These are phyloP conservation scores for Glycine tomentella DNA, from an alignment of 306 rosid species.

Conservation along the genomic window DNA sequence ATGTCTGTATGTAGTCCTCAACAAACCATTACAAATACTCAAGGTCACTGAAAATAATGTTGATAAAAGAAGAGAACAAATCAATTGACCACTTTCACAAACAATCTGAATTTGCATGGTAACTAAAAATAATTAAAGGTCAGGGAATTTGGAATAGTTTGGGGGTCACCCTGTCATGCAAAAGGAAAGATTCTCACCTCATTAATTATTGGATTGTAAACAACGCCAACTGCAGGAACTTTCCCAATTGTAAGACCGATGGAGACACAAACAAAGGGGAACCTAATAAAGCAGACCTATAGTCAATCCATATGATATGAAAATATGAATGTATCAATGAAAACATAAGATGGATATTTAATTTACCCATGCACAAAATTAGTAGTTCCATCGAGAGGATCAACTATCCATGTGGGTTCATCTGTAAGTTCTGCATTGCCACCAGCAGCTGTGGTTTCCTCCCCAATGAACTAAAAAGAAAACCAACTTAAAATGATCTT, in stretches of 20 bases:
- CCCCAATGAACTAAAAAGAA: conserved; percentile 78
- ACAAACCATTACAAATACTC: conserved; percentile 17
- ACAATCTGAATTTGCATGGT: conserved; percentile 1
- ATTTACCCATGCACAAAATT: conserved; percentile 92
- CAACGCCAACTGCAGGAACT: conserved; percentile 85
- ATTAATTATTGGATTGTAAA: conserved; percentile 81
- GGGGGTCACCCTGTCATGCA: background rate
- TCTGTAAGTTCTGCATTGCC: conserved; percentile 75
- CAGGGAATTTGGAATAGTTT: background rate
- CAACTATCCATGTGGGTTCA: conserved; percentile 90
- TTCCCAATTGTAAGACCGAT: conserved; percentile 81
- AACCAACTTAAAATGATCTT: background rate
- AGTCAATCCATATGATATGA: background rate
- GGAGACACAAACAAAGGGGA: conserved; percentile 86
- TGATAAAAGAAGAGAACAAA: conserved; percentile 2
- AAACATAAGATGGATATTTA: conserved; percentile 20
- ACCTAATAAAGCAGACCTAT: conserved; percentile 52
- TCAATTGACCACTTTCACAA: background rate
- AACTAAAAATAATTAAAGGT: conserved; percentile 1
- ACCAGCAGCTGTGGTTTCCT: conserved; percentile 86
- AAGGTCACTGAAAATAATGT: conserved; percentile 12
- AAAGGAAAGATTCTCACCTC: conserved; percentile 65
- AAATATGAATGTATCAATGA: conserved; percentile 27
- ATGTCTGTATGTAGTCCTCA: conserved; percentile 16
- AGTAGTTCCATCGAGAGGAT: conserved; percentile 94